phyloP scores from a whole-genome alignment of 140 eudicot genomes.

The Erigeron philadelphicus region DNA sequence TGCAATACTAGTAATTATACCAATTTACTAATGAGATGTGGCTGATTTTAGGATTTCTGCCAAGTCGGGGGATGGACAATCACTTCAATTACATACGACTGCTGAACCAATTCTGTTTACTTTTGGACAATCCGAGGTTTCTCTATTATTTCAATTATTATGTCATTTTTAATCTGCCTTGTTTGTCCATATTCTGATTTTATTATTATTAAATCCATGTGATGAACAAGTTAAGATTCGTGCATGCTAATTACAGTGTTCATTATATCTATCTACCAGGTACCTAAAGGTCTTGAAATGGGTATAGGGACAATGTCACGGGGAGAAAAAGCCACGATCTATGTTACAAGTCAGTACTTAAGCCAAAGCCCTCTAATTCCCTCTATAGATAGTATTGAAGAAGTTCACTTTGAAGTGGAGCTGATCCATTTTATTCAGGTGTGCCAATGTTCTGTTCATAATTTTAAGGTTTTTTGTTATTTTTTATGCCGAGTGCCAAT shows the following conservation, averaged over 20 bases:
- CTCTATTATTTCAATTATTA: background rate
- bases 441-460: conserved; percentile 7
- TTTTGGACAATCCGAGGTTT: conserved; percentile 87
- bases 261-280: conserved; percentile 36
- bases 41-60: conserved; percentile 62
- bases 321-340: conserved; percentile 81
- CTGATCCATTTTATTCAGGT: conserved; percentile 98
- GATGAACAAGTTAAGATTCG: background rate
- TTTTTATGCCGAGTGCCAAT: conserved; percentile 5
- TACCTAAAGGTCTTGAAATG: conserved; percentile 97
- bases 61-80: conserved; percentile 68
- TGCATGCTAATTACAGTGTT: conserved; percentile 5
- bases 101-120: conserved; percentile 78
- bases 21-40: conserved; percentile 21
- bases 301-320: conserved; percentile 96
- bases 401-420: conserved; percentile 95
- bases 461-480: background rate
- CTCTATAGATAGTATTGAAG: conserved; percentile 47
- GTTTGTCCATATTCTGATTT: background rate
- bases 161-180: background rate
- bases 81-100: conserved; percentile 41
- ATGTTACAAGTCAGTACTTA: conserved; percentile 59
- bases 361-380: conserved; percentile 60
- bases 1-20: background rate
- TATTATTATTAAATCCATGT: background rate